A percentile compares a stretch with the other conserved stretches of the same genome.
Evolutionary conservation across 495 filamentous ascomycete species (phyloP).

Genomic region (Podospora fimiseda): DNA sequence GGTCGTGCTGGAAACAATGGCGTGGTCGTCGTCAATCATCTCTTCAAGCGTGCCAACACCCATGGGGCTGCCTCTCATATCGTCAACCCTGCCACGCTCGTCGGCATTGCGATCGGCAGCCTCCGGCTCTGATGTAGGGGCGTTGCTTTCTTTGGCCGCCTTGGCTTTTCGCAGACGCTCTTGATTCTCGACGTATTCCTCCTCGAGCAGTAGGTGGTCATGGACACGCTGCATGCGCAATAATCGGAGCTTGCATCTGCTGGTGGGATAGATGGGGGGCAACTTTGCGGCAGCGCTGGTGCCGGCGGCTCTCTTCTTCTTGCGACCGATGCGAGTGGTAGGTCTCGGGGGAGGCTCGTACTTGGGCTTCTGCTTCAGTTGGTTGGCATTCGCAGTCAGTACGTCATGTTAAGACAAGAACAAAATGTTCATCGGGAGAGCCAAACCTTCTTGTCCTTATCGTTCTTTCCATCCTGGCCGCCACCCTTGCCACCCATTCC

Average conservation of each 20-base stretch:
- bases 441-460: conserved; percentile 91
- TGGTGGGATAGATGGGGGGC: conserved; percentile 86
- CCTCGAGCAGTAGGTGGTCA: conserved; percentile 93
- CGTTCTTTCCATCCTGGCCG: conserved; percentile 71
- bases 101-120: conserved; percentile 76
- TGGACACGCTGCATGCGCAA: conserved; percentile 98
- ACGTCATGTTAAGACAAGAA: too few species aligned
- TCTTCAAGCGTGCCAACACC: conserved; percentile 96
- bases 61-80: conserved; percentile 98
- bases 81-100: conserved; percentile 91
- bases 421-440: not conserved
- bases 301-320: conserved; percentile 90
- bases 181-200: conserved; percentile 98
- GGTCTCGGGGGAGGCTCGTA: conserved; percentile 97
- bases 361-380: conserved; percentile 97
- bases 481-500: conserved; percentile 58
- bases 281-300: conserved; percentile 92
- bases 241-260: conserved; percentile 93
- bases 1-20: conserved; percentile 95
- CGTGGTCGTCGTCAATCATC: conserved; percentile 99
- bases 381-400: conserved; percentile 6
- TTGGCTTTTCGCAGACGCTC: conserved; percentile 90
- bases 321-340: conserved; percentile 94
- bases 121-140: conserved; percentile 54
- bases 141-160: conserved; percentile 61